Evolutionary conservation across 2,329 filamentous ascomycete genomes (phyloP), one percentile per base, ranked within the genome.

Genomic region (Epichloe gansuensis): DNA sequence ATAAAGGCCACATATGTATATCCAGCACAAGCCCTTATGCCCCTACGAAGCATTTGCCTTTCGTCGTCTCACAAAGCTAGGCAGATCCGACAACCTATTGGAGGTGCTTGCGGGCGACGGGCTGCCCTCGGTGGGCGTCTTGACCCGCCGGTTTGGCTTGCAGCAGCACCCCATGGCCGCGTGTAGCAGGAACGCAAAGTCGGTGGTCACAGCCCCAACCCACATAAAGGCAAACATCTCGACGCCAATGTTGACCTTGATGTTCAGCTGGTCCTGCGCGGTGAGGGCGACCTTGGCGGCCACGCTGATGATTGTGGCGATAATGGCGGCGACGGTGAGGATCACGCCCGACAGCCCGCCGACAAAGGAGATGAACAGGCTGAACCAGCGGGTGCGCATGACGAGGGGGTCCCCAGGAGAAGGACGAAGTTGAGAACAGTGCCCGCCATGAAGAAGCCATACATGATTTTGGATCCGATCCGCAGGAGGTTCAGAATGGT

Each of bases 191-290:
- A 87, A 91, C 0, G 85, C 84, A 21, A 91, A 62, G 5, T 88
- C 69, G 1, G 80, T 78, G 55, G 84, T 80, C 0, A 75, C 80
- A 0, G 82, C 77, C 0, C 85, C 87, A 31, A 89, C 78, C 91
- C 91, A 97, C 85, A 95, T 91, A 63, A 95, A 94, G 0, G 72
- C 85, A 61, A 95, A 80, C 86, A 95, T 91, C 58, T 81, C 76
- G 38, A 66, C 69, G 5, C 90, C 90, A 37, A 95, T 72, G 3
- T 76, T 69, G 3, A 84, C 86, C 9, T 71, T 66, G 59, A 96
- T 90, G 66, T 95, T 93, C 50, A 96, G 73, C 54, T 87, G 81
- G 2, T 77, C 76, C 62, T 86, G 82, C 4, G 76, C 77, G 23
- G 81, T 82, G 60, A 94, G 81, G 52, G 88, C 87, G 55, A 88